A percentile compares a stretch with the other conserved stretches of the same genome.
Conservation (phyloP, 257 asterid species). For the Nicotiana obtusifolia region DNA sequence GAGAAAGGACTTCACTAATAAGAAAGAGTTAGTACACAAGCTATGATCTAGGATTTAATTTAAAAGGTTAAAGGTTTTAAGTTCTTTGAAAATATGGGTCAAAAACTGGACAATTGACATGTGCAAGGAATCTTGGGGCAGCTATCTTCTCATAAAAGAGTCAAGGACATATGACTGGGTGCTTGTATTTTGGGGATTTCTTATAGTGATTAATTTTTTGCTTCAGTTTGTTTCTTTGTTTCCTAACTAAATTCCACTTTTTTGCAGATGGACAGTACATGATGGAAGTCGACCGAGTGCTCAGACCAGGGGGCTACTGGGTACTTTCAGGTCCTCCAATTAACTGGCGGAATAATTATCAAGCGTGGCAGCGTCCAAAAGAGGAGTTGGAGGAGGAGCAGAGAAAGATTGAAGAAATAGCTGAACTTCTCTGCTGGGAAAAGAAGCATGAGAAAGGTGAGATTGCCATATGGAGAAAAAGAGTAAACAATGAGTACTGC, state of each 20-base stretch:
- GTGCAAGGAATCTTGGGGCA: too few species aligned
- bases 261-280: slow-evolving; percentile 31
- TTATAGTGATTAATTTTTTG: too few species aligned
- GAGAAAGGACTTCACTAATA: background rate
- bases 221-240: background rate
- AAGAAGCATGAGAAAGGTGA: slow-evolving; percentile 33
- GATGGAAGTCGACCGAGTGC: slow-evolving; percentile 39
- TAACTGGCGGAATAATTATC: slow-evolving; percentile 28
- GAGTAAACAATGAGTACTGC: slow-evolving; percentile 26
- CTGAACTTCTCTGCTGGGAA: slow-evolving; percentile 40
- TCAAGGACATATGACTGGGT: too few species aligned
- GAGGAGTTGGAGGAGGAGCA: slow-evolving; percentile 37
- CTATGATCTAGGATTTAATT: too few species aligned
- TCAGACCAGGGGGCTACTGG: slow-evolving; percentile 48
- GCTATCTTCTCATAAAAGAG: too few species aligned
- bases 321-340: slow-evolving; percentile 46
- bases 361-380: slow-evolving; percentile 30
- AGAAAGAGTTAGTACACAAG: background rate
- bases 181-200: background rate
- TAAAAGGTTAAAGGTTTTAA: too few species aligned
- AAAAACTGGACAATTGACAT: too few species aligned
- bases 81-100: too few species aligned
- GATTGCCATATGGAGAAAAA: slow-evolving; percentile 41
- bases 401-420: slow-evolving; percentile 32
- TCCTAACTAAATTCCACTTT: background rate